Evolutionary conservation across 768 basidiomycete species (phyloP).

Genomic region (Suillus alpinus): DNA sequence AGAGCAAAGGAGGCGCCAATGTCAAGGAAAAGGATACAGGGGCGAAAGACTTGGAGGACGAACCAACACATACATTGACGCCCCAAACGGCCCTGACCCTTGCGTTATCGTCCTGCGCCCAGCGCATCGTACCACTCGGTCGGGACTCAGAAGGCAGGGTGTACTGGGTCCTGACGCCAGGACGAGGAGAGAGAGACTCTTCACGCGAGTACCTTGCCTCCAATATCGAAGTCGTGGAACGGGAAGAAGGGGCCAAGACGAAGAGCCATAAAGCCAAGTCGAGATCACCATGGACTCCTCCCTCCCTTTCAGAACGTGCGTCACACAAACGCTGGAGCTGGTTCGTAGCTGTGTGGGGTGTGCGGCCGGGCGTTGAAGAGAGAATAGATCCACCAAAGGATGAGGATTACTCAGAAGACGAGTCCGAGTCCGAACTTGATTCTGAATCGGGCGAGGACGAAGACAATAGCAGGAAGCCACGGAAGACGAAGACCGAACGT

Average conservation of each 20-base stretch:
- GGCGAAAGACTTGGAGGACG: constrained; percentile 4
- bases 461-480: constrained; percentile 33
- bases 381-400: constrained; percentile 14
- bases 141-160: constrained; percentile 61
- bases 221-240: neutral
- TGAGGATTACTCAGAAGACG: constrained; percentile 17
- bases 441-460: constrained; percentile 24
- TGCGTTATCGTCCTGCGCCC: constrained; percentile 39
- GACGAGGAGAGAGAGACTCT: constrained; percentile 52
- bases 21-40: constrained; percentile 30
- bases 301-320: constrained; percentile 48
- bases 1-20: constrained; percentile 47
- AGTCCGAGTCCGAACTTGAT: constrained; percentile 22
- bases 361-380: constrained; percentile 37
- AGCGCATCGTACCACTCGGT: constrained; percentile 65
- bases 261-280: constrained; percentile 28
- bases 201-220: constrained; percentile 32
- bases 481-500: neutral
- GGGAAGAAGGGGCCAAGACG: constrained; percentile 15
- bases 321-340: constrained; percentile 65
- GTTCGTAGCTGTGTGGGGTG: constrained; percentile 78
- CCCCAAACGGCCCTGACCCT: constrained; percentile 44
- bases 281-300: constrained; percentile 39
- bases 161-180: constrained; percentile 68
- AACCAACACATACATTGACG: constrained; percentile 48